A percentile compares a stretch with the other conserved stretches of the same genome.
phyloP scores from a whole-genome alignment of 108 stramenopile species.

The Pseudonitzschia multistriata region DNA sequence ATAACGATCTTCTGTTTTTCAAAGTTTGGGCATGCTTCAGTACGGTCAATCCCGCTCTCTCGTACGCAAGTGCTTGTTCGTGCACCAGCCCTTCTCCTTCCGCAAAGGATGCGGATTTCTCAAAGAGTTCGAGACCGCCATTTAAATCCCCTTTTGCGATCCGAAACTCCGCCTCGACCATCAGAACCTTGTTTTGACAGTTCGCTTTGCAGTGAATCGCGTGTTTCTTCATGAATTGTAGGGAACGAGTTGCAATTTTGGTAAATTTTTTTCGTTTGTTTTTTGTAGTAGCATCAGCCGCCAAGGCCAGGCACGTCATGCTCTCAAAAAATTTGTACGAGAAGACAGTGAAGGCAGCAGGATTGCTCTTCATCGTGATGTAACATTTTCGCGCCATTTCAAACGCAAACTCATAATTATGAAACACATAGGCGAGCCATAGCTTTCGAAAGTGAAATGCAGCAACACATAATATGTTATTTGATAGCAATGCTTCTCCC shows the following conservation, averaged over 20 bases:
- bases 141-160: background rate
- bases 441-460: conserved; percentile 2
- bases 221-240: background rate
- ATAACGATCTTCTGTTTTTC: background rate
- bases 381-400: background rate
- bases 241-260: background rate
- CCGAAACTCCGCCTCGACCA: background rate
- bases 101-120: background rate
- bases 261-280: background rate
- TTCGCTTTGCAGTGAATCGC: background rate
- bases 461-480: background rate
- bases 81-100: background rate
- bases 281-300: background rate
- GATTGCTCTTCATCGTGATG: background rate
- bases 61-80: background rate
- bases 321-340: background rate
- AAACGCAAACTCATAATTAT: background rate
- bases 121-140: conserved; percentile 1
- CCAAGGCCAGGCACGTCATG: background rate
- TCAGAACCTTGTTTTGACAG: background rate
- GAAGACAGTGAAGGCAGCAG: background rate
- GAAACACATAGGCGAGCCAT: background rate
- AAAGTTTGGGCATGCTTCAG: background rate
- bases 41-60: background rate
- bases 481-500: background rate